A percentile compares a stretch with the other conserved stretches of the same genome.
phyloP scores from a whole-genome alignment of 768 basidiomycete genomes.

The Panellus pusillus region DNA sequence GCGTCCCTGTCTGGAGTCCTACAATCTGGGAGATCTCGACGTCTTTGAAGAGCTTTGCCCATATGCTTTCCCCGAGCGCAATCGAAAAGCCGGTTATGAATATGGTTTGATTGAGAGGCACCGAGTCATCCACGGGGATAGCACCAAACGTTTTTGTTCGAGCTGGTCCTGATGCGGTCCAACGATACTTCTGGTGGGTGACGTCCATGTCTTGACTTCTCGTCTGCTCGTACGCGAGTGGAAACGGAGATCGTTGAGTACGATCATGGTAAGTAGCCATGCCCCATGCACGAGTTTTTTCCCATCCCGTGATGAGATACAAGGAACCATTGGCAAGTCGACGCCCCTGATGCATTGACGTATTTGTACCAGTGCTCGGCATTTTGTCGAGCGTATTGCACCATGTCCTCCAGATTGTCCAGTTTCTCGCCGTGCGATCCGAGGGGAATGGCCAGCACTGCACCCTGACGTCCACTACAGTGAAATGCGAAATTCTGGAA shows the following conservation, averaged over 20 bases:
- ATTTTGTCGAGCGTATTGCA: slow-evolving; percentile 15
- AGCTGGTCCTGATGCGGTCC: neutral
- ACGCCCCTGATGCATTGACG: slow-evolving; percentile 10
- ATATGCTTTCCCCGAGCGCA: slow-evolving; percentile 2
- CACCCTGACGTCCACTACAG: slow-evolving; percentile 4
- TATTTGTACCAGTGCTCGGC: slow-evolving; percentile 23
- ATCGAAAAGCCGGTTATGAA: slow-evolving; percentile 3
- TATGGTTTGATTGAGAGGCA: neutral
- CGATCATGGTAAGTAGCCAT: slow-evolving; percentile 16
- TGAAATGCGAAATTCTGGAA: too few relatives aligned
- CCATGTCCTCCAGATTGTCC: neutral
- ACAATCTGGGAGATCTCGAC: neutral
- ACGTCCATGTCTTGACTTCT: too few relatives aligned
- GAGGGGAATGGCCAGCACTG: slow-evolving; percentile 19
- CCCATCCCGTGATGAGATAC: slow-evolving; percentile 25
- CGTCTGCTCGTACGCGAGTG: neutral
- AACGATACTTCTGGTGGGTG: neutral
- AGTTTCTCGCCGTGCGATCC: slow-evolving; percentile 18
- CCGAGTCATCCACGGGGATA: neutral
- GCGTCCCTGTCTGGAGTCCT: neutral
- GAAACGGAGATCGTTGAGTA: neutral
- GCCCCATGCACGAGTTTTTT: slow-evolving; percentile 20
- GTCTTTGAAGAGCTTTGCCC: neutral
- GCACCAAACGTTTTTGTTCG: neutral
- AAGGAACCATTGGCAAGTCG: slow-evolving; percentile 16